These are phyloP conservation scores for Conticribra guillardii DNA, from an alignment of 108 stramenopile genomes.

Conservation along the genomic window DNA sequence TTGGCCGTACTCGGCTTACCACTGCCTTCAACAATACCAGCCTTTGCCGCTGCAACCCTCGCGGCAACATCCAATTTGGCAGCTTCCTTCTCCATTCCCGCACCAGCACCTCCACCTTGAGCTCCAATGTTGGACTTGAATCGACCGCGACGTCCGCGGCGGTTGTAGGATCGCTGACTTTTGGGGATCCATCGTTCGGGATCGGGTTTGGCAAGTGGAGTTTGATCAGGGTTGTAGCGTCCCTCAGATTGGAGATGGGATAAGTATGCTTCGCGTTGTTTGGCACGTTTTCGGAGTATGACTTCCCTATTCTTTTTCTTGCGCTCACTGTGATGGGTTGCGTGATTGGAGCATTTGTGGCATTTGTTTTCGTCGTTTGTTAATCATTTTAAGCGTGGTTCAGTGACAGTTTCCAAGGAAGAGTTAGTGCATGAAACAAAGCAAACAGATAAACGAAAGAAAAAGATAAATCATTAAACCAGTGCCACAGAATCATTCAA, in stretches of 20 bases:
- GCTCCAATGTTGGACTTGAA: constrained; percentile 72
- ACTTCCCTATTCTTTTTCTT: constrained; percentile 60
- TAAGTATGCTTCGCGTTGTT: constrained; percentile 69
- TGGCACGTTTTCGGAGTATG: constrained; percentile 68
- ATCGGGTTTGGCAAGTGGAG: constrained; percentile 76
- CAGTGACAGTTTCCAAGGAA: too few species aligned
- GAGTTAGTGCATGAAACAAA: background rate
- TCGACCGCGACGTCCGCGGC: constrained; percentile 63
- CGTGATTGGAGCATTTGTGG: background rate
- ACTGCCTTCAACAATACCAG: constrained; percentile 8
- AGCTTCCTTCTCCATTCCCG: constrained; percentile 85
- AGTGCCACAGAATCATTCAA: constrained; percentile 3
- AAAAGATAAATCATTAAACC: background rate
- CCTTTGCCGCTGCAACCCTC: constrained; percentile 70
- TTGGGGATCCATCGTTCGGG: constrained; percentile 97
- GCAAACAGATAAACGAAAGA: background rate
- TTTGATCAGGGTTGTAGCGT: constrained; percentile 80
- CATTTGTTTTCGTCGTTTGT: too few species aligned
- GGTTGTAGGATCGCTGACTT: constrained; percentile 85
- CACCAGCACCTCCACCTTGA: constrained; percentile 81
- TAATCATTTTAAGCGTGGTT: too few species aligned
- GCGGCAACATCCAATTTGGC: constrained; percentile 91
- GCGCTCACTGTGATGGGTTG: constrained; percentile 25
- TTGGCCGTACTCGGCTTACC: constrained; percentile 59
- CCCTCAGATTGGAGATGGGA: constrained; percentile 63